A percentile compares a stretch with the other conserved stretches of the same genome.
Evolutionary conservation across 2,329 filamentous ascomycete species (phyloP).

Genomic region (Chaetoscypha palmicola): DNA sequence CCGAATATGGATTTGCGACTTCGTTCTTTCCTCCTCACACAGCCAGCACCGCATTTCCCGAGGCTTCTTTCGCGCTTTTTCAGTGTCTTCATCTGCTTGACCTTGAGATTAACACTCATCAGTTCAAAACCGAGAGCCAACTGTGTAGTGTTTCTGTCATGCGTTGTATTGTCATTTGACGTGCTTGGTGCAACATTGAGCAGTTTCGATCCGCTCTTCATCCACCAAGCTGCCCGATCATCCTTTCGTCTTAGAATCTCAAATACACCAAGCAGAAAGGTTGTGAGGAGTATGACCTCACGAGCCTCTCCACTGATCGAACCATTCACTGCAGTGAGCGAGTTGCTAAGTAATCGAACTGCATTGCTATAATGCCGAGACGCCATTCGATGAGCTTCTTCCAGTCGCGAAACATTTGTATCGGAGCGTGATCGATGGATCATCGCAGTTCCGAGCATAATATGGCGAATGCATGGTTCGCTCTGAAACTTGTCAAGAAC

Average conservation of each 20-base stretch:
- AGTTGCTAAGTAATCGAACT: slow-evolving; percentile 3
- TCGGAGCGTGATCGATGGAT: slow-evolving; percentile 2
- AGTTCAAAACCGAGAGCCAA: neutral
- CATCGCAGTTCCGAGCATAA: slow-evolving; percentile 8
- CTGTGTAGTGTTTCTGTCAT: neutral
- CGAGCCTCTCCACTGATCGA: slow-evolving; percentile 1
- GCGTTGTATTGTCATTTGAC: neutral
- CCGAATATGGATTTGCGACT: neutral
- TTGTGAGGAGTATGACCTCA: slow-evolving; percentile 10
- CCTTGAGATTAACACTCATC: slow-evolving; percentile 5
- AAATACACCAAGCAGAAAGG: slow-evolving; percentile 12
- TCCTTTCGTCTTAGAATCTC: slow-evolving; percentile 5
- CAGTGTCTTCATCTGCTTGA: slow-evolving; percentile 4
- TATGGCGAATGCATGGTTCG: slow-evolving; percentile 10
- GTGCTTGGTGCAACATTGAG: slow-evolving; percentile 4
- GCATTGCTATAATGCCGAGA: slow-evolving; percentile 9
- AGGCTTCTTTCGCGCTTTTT: neutral
- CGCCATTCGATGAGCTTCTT: neutral
- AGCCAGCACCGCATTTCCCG: slow-evolving; percentile 2
- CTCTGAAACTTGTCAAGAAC: slow-evolving; percentile 9
- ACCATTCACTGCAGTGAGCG: neutral
- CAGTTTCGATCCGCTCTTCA: slow-evolving; percentile 5
- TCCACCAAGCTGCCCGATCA: slow-evolving; percentile 7
- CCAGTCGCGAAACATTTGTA: neutral
- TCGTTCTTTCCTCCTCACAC: neutral